Base-by-base conservation (phyloP, 2,329 filamentous ascomycete species). In the Sphaerulina vaccinii region DNA sequence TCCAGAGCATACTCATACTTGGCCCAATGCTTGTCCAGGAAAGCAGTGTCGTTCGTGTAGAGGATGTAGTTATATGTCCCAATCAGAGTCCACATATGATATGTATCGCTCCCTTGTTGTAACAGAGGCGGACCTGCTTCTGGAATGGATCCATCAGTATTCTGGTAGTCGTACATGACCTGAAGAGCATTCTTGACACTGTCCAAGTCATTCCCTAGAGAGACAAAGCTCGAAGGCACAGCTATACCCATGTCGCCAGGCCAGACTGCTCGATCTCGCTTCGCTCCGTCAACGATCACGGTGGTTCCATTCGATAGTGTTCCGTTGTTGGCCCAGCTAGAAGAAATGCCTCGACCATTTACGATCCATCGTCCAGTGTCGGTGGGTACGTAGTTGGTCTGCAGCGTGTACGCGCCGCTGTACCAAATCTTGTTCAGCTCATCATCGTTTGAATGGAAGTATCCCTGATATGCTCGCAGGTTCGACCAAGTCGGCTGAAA, bases 391-490 rank as follows among this genome's bases (percentile, higher is more conserved):
- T 62, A 62, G 27, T 71, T 70, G 1, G 69, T 70, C 24, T 73
- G 70, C 10, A 71, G 46, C 1, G 70, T 73, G 51, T 72, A 72
- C 11, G 69, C 70, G n/a, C 70, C 79, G 35, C 73, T 75, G 55
- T 82, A 82, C 79, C 79, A 82, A 41, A 81, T 78, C 5, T 72
- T 71, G 61, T 83, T 82, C 44, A 84, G 70, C 9, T 79, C 61
- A 27, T 77, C 71, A 29, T 68, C 65, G n/a, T 59, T 59, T 11
- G 53, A 61, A 55, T 70, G 52, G 54, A 64, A 64, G 56, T 74
- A 73, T 1, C 73, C 72, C 38, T 56, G 59, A 41, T 63, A 67
- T 2, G 70, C 69, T 6, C 65, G 63, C 6, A 73, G 56, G 41
- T 74, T 70, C 2, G 76, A 66, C 74, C 75, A 78, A 0, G 76